Conservation (phyloP, 2,329 filamentous ascomycete genomes). For the Emergomyces africanus region DNA sequence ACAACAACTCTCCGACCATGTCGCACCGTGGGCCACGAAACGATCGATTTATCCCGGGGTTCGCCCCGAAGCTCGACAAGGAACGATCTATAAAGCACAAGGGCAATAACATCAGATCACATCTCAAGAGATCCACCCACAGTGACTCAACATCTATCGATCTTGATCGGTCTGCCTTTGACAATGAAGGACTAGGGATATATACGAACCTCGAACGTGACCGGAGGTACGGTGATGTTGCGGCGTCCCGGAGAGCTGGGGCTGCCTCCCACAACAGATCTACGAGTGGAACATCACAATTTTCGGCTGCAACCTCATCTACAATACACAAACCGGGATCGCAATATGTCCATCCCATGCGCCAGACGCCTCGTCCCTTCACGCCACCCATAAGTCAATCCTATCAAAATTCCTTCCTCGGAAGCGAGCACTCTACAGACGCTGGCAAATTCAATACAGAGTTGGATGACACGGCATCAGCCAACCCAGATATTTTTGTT, state of each 20-base stretch:
- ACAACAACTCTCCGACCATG: background rate
- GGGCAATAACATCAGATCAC: slow-evolving; percentile 42
- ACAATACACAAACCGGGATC: slow-evolving; percentile 37
- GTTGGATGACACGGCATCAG: slow-evolving; percentile 5
- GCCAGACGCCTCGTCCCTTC: slow-evolving; percentile 42
- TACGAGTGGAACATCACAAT: slow-evolving; percentile 42
- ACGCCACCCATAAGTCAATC: slow-evolving; percentile 40
- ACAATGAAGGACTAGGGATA: slow-evolving; percentile 47
- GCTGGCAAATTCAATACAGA: slow-evolving; percentile 22
- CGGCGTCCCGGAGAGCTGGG: slow-evolving; percentile 24
- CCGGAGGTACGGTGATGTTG: slow-evolving; percentile 23
- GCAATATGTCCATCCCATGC: slow-evolving; percentile 43
- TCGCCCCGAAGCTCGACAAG: slow-evolving; percentile 3
- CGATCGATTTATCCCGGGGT: background rate
- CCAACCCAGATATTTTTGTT: slow-evolving; percentile 11
- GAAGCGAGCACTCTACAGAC: slow-evolving; percentile 32
- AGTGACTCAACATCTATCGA: slow-evolving; percentile 39
- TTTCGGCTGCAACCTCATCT: slow-evolving; percentile 33
- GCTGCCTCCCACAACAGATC: slow-evolving; percentile 38
- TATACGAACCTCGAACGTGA: slow-evolving; percentile 25
- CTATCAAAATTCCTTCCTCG: slow-evolving; percentile 36
- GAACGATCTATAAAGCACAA: slow-evolving; percentile 12
- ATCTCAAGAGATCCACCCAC: slow-evolving; percentile 40
- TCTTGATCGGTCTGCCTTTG: slow-evolving; percentile 41
- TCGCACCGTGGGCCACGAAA: background rate